Percentiles rank a stretch among this genome's conserved stretches.
These are phyloP conservation scores for Zea luxurians DNA, from an alignment of 176 grass and related monocot genomes.

Conservation along the genomic window DNA sequence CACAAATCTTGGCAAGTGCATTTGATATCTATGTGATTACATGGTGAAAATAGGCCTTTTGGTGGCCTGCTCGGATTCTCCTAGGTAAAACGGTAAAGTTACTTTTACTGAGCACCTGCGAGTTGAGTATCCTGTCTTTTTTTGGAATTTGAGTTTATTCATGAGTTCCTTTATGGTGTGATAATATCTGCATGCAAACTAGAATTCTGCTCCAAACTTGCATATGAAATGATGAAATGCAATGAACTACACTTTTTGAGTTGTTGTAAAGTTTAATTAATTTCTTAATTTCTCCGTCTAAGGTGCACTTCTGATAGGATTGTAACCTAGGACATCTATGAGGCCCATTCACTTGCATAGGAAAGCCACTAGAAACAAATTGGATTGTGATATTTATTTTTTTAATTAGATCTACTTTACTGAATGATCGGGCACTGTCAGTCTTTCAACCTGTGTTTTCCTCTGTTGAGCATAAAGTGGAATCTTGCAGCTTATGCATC, in stretches of 20 bases:
- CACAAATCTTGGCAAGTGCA: conserved; percentile 72
- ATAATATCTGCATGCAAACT: no score
- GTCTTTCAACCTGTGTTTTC: background rate
- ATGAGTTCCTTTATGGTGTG: no score
- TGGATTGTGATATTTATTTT: background rate
- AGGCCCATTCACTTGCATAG: background rate
- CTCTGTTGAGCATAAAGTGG: background rate
- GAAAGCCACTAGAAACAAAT: background rate
- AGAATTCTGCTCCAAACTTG: no score
- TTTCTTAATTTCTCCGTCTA: conserved; percentile 1
- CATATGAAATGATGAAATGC: no score
- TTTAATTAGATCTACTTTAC: background rate
- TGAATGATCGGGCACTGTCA: background rate
- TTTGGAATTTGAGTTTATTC: no score
- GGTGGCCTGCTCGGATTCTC: no score
- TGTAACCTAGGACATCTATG: conserved; percentile 20
- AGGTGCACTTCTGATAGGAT: conserved; percentile 44
- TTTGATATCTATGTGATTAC: conserved; percentile 53
- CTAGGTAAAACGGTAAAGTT: no score
- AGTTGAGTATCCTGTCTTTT: no score
- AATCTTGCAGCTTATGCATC: background rate
- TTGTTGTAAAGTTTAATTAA: background rate
- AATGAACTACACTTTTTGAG: background rate
- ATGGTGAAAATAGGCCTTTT: no score
- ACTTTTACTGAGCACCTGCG: no score